phyloP scores from a whole-genome alignment of 805 yeast species.

The Isabelozyma pseudorhagii region DNA sequence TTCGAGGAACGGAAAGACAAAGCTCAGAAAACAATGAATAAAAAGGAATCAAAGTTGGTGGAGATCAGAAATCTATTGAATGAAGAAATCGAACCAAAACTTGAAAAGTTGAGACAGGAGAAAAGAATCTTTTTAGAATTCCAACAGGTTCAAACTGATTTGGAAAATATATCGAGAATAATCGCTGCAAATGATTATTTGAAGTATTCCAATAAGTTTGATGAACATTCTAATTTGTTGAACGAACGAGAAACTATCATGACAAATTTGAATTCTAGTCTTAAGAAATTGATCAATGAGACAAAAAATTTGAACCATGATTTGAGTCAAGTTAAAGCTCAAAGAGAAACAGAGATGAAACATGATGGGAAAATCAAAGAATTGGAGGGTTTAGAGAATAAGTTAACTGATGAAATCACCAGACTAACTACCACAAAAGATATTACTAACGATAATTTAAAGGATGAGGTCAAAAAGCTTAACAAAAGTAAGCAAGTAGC shows the following conservation, averaged over 20 bases:
- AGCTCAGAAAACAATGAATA: slow-evolving; percentile 87
- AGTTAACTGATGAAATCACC: slow-evolving; percentile 59
- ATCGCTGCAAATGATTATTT: slow-evolving; percentile 76
- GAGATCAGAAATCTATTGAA: slow-evolving; percentile 69
- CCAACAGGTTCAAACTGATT: slow-evolving; percentile 78
- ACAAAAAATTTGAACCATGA: slow-evolving; percentile 59
- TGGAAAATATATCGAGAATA: slow-evolving; percentile 70
- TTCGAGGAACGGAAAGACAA: slow-evolving; percentile 91
- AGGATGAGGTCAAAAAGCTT: slow-evolving; percentile 48
- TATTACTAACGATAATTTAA: slow-evolving; percentile 52
- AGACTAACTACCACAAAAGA: slow-evolving; percentile 64
- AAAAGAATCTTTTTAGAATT: slow-evolving; percentile 80
- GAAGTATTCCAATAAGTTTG: slow-evolving; percentile 35
- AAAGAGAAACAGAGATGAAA: slow-evolving; percentile 54
- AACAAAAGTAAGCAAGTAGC: slow-evolving; percentile 30
- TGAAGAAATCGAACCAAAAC: slow-evolving; percentile 92
- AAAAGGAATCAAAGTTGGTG: slow-evolving; percentile 79
- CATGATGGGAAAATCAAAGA: slow-evolving; percentile 60
- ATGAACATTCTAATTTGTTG: slow-evolving; percentile 42
- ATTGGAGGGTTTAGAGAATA: slow-evolving; percentile 56
- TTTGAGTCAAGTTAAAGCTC: slow-evolving; percentile 47
- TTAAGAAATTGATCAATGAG: slow-evolving; percentile 51
- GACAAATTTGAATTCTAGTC: slow-evolving; percentile 38
- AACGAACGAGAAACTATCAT: slow-evolving; percentile 40
- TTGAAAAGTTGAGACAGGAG: slow-evolving; percentile 75